Base-by-base conservation (phyloP, 2,329 filamentous ascomycete genomes). In the Colletotrichum trifolii region DNA sequence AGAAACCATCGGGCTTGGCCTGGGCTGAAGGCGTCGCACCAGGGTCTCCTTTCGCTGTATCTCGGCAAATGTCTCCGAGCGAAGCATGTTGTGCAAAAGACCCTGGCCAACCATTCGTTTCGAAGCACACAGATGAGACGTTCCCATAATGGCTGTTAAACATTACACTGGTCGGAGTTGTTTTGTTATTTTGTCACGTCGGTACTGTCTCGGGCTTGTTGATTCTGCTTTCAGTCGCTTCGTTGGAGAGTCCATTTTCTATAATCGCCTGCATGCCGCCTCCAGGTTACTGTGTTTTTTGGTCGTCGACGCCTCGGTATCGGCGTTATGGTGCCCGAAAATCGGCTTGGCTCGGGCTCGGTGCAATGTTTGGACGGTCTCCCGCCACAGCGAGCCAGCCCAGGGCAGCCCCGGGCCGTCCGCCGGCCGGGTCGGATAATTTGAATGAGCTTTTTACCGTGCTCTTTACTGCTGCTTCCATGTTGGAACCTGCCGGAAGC, bases 401-500 rank as follows among this genome's bases (percentile, higher is more conserved):
- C 25, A 25, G 25, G 25, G 25, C 25, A 25, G 25, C 25, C 4
- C 2, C 4, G 36, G 6, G 6, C n/a, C 43, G 12, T 35, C 50
- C 42, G 47, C 64, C 45, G 12, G 45, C 50, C 49, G n/a, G 48
- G 34, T n/a, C 34, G 33, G 13, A 38, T 2, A n/a, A 50, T 64
- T 36, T 39, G 35, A 15, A 40, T 60, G 38, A 17, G 40, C n/a
- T 38, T 25, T 55, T 42, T 17, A 38, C 33, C 46, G 15, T 3
- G 46, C 34, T 45, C 33, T 40, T 58, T 56, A 66, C 42, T 64
- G 39, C 39, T 48, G 40, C 62, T 71, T 72, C 63, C 67, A 71
- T 5, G n/a, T 38, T 11, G 33, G 34, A 33, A 39, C 53, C 15
- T 38, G 48, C 42, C 52, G 52, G 12, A 89, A 65, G 1, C 89